phyloP scores from a whole-genome alignment of 2,329 filamentous ascomycete genomes.

The Hypoxylon sp. region DNA sequence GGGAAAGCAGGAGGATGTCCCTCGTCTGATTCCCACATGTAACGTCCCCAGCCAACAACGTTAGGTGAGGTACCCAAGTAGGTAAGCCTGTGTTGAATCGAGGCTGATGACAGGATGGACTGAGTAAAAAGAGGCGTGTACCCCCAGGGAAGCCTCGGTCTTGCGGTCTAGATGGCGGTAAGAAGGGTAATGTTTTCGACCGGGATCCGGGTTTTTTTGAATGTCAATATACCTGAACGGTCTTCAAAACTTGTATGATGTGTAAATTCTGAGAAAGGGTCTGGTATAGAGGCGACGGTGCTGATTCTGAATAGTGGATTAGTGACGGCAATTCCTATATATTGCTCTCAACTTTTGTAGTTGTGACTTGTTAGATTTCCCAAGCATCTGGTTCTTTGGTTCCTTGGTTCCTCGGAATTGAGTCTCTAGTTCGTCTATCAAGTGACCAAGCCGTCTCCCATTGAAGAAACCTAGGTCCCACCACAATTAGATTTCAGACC shows the following conservation, averaged over 20 bases:
- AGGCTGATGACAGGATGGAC: conserved; percentile 35
- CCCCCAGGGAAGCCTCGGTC: conserved; percentile 38
- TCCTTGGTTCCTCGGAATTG: conserved; percentile 2
- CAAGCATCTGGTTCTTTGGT: background rate
- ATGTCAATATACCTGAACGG: conserved; percentile 10
- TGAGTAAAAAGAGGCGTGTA: conserved; percentile 30
- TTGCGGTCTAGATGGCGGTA: conserved; percentile 31
- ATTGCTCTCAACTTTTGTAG: conserved; percentile 13
- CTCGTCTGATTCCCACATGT: conserved; percentile 44
- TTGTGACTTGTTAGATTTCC: conserved; percentile 29
- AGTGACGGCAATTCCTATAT: conserved; percentile 24
- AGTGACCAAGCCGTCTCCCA: conserved; percentile 21
- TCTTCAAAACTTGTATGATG: conserved; percentile 6
- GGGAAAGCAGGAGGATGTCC: conserved; percentile 28
- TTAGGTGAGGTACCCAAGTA: conserved; percentile 34
- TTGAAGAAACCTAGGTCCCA: conserved; percentile 33
- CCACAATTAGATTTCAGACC: conserved; percentile 37
- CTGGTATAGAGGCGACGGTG: conserved; percentile 11
- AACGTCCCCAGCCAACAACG: conserved; percentile 42
- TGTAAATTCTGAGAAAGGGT: conserved; percentile 11
- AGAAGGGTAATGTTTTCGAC: conserved; percentile 15
- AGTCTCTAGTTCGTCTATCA: conserved; percentile 15
- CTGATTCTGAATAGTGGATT: background rate
- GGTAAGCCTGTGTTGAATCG: conserved; percentile 38
- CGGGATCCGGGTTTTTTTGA: conserved; percentile 17